These are phyloP conservation scores for Anthracocystis panici-leucophaei DNA, from an alignment of 1,284 basidiomycete genomes.

Conservation along the genomic window DNA sequence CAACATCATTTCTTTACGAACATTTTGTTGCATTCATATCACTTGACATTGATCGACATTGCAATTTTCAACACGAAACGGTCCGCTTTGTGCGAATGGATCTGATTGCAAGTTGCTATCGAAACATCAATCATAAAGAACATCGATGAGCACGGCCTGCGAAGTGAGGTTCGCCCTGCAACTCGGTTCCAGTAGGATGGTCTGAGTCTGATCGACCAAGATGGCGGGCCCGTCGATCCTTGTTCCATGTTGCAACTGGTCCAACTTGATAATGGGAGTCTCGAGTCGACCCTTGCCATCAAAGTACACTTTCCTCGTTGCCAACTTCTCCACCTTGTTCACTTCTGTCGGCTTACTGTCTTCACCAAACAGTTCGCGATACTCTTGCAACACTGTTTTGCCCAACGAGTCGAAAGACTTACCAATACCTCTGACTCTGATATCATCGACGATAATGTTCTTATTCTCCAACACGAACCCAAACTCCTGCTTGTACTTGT, in stretches of 20 bases:
- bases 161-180: conserved; percentile 59
- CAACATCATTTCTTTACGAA: too few species aligned
- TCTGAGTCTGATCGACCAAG: conserved; percentile 92
- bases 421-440: conserved; percentile 84
- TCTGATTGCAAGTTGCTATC: neutral
- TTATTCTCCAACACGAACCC: conserved; percentile 88
- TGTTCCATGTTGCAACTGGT: conserved; percentile 78
- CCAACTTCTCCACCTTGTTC: conserved; percentile 58
- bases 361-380: conserved; percentile 44
- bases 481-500: conserved; percentile 74
- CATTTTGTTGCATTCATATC: too few species aligned
- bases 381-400: conserved; percentile 81
- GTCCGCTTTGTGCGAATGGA: too few species aligned
- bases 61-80: neutral
- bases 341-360: conserved; percentile 32
- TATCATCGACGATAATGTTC: conserved; percentile 85
- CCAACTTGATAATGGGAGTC: conserved; percentile 83
- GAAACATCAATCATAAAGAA: conserved; percentile 41
- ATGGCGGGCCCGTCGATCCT: conserved; percentile 83
- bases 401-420: conserved; percentile 88
- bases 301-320: conserved; percentile 79
- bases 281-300: conserved; percentile 80
- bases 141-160: conserved; percentile 55
- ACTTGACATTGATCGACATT: neutral
- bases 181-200: conserved; percentile 77